These are phyloP conservation scores for Microcyclosporella mali DNA, from an alignment of 2,329 filamentous ascomycete species.

Conservation along the genomic window DNA sequence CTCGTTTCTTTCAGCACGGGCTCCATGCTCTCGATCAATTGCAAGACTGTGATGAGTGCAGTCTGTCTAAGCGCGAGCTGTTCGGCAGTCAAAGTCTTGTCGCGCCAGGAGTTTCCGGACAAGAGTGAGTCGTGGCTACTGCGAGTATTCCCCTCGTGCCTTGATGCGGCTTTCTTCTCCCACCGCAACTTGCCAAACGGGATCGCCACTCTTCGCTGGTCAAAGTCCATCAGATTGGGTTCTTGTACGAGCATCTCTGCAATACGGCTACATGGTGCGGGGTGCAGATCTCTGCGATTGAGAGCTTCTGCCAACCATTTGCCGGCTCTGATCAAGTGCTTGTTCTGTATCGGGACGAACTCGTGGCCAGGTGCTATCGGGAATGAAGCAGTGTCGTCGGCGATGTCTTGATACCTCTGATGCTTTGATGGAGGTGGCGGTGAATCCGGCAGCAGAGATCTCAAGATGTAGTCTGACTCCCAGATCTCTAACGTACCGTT, in stretches of 20 bases:
- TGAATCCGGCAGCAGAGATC: slow-evolving; percentile 74
- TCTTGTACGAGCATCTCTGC: slow-evolving; percentile 76
- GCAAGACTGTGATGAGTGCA: slow-evolving; percentile 73
- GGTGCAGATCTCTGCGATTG: slow-evolving; percentile 61
- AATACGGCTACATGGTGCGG: slow-evolving; percentile 72
- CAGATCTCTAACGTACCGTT: slow-evolving; percentile 80
- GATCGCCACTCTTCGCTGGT: slow-evolving; percentile 73
- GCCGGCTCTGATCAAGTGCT: slow-evolving; percentile 77
- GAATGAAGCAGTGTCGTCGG: slow-evolving; percentile 70
- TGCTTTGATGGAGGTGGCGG: slow-evolving; percentile 53
- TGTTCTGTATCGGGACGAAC: slow-evolving; percentile 72
- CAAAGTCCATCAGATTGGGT: slow-evolving; percentile 64
- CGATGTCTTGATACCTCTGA: slow-evolving; percentile 57
- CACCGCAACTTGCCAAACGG: slow-evolving; percentile 78
- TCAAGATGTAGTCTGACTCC: slow-evolving; percentile 80
- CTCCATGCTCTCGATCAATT: slow-evolving; percentile 80
- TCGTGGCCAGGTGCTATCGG: slow-evolving; percentile 76
- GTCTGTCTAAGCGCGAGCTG: slow-evolving; percentile 71
- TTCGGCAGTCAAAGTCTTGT: slow-evolving; percentile 31
- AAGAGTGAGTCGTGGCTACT: slow-evolving; percentile 17
- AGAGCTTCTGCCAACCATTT: slow-evolving; percentile 72
- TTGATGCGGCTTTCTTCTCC: slow-evolving; percentile 62
- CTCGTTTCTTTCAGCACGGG: slow-evolving; percentile 74
- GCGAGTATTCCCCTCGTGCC: slow-evolving; percentile 15
- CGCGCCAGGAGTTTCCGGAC: slow-evolving; percentile 5